Percentiles rank a stretch among this genome's conserved stretches.
Conservation (phyloP, 1,284 basidiomycete genomes). For the Apiotrichum brassicae region DNA sequence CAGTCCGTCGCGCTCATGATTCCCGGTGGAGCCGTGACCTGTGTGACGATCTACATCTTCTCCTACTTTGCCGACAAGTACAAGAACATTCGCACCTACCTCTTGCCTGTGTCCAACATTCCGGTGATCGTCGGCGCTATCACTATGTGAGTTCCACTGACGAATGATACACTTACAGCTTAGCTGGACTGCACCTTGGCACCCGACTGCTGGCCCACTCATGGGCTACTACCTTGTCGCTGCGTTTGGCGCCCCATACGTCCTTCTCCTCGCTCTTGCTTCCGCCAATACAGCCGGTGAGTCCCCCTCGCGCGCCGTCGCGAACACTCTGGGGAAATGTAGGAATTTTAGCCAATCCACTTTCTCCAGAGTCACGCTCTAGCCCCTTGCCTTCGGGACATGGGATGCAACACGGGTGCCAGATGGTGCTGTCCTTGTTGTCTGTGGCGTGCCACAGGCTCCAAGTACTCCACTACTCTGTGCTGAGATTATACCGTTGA, state of each 20-base stretch:
- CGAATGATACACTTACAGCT: neutral
- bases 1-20: constrained; percentile 48
- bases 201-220: constrained; percentile 47
- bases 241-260: constrained; percentile 51
- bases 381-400: constrained; percentile 12
- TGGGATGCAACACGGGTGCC: constrained; percentile 45
- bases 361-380: neutral
- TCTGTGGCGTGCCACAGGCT: neutral
- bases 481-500: constrained; percentile 51
- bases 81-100: constrained; percentile 43
- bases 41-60: constrained; percentile 48
- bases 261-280: constrained; percentile 48
- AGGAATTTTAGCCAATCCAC: neutral
- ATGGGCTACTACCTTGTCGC: constrained; percentile 50
- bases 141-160: constrained; percentile 15
- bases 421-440: constrained; percentile 8
- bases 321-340: neutral
- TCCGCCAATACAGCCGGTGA: constrained; percentile 47
- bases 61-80: constrained; percentile 44
- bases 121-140: constrained; percentile 50
- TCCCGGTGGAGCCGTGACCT: constrained; percentile 49
- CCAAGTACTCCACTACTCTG: too few species aligned
- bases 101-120: constrained; percentile 49
- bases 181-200: constrained; percentile 50
- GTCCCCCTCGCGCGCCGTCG: neutral